These are phyloP conservation scores for Phytophthora podocarpi DNA, from an alignment of 352 stramenopile species.

Conservation along the genomic window DNA sequence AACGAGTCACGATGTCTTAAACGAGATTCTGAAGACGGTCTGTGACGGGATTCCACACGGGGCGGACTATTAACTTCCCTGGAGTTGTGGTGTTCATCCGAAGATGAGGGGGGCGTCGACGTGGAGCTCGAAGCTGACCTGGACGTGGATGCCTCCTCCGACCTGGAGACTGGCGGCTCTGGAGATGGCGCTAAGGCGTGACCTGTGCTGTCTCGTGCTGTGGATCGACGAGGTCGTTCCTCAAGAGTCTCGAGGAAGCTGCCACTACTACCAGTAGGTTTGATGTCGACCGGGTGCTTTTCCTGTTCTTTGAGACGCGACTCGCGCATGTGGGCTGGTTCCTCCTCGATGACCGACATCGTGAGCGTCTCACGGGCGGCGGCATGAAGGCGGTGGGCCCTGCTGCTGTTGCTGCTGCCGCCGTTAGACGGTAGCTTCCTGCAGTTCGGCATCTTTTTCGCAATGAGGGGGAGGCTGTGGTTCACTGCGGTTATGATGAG, in stretches of 20 bases:
- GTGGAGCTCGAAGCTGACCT: slow-evolving; percentile 18
- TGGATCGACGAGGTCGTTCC: background rate
- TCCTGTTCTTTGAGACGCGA: slow-evolving; percentile 26
- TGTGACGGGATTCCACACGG: background rate
- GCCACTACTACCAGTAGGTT: slow-evolving; percentile 14
- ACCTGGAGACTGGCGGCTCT: background rate
- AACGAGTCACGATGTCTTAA: slow-evolving; percentile 1
- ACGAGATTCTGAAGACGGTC: background rate
- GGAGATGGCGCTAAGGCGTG: background rate
- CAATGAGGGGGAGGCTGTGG: slow-evolving; percentile 13
- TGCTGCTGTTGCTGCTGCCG: slow-evolving; percentile 2
- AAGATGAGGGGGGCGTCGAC: slow-evolving; percentile 1
- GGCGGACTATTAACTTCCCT: background rate
- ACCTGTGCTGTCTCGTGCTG: background rate
- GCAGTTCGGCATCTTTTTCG: slow-evolving; percentile 36
- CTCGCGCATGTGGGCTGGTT: slow-evolving; percentile 30
- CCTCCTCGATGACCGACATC: slow-evolving; percentile 41
- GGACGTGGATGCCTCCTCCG: background rate
- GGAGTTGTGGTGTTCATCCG: background rate
- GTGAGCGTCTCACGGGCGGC: slow-evolving; percentile 11
- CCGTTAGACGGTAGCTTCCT: slow-evolving; percentile 16
- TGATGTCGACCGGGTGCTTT: slow-evolving; percentile 28
- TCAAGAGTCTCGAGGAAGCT: slow-evolving; percentile 2
- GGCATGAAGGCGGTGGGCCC: slow-evolving; percentile 8
- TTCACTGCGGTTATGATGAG: background rate